These are phyloP conservation scores for Plicaturopsis crispa DNA, from an alignment of 768 basidiomycete species.

Conservation along the genomic window DNA sequence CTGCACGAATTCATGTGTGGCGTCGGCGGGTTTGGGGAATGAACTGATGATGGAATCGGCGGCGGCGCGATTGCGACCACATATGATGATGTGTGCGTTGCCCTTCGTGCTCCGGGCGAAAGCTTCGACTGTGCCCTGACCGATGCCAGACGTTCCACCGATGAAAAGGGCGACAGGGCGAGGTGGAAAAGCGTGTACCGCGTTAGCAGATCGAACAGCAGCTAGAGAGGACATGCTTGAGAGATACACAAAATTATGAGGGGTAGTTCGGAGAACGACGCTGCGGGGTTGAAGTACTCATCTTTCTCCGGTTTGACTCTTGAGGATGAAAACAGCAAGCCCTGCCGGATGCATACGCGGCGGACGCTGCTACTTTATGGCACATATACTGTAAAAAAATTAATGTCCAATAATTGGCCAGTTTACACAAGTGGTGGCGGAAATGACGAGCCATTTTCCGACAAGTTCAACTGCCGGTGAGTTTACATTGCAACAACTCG, in stretches of 20 bases:
- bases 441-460: no score
- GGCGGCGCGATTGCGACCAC: slow-evolving; percentile 24
- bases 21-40: slow-evolving; percentile 16
- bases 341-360: no score
- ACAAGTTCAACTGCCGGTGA: no score
- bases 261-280: no score
- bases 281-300: no score
- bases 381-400: no score
- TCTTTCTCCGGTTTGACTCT: no score
- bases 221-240: slow-evolving; percentile 8
- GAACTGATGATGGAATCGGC: slow-evolving; percentile 21
- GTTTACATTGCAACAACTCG: no score
- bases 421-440: no score
- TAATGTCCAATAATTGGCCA: no score
- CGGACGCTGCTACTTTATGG: no score
- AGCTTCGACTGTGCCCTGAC: slow-evolving; percentile 22
- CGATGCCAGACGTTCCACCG: slow-evolving; percentile 21
- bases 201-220: slow-evolving; percentile 7
- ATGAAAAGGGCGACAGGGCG: slow-evolving; percentile 17
- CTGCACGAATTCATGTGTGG: slow-evolving; percentile 23
- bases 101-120: slow-evolving; percentile 26
- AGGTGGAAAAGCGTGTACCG: neutral
- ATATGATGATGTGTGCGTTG: slow-evolving; percentile 26
- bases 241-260: neutral
- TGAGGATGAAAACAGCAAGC: no score